Conservation (phyloP, 495 filamentous ascomycete species). For the Aspergillus ostianus region DNA sequence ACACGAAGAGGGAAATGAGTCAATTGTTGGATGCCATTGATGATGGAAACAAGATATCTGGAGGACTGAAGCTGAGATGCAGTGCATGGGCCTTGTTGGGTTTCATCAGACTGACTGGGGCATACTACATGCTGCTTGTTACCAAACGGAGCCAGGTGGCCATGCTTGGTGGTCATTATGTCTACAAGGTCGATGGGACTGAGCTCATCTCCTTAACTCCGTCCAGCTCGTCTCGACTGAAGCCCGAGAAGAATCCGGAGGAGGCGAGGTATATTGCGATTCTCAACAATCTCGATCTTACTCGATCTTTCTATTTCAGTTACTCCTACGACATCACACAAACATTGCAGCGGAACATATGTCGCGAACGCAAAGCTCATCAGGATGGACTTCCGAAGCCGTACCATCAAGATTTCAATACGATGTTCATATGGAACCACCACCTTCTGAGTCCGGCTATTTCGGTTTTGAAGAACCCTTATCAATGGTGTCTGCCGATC, state of each 20-base stretch:
- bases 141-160: conserved; percentile 95
- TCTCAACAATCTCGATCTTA: conserved; percentile 85
- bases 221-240: conserved; percentile 59
- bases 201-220: conserved; percentile 83
- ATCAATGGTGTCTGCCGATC: conserved; percentile 94
- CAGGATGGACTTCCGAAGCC: conserved; percentile 58
- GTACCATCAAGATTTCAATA: conserved; percentile 68
- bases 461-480: conserved; percentile 69
- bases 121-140: conserved; percentile 96
- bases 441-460: conserved; percentile 79
- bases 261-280: conserved; percentile 87
- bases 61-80: conserved; percentile 87
- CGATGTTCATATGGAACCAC: conserved; percentile 98
- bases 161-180: conserved; percentile 92
- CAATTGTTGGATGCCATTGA: conserved; percentile 91
- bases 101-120: conserved; percentile 91
- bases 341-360: conserved; percentile 90
- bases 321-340: conserved; percentile 96
- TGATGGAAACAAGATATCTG: conserved; percentile 87
- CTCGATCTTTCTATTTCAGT: conserved; percentile 93
- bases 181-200: conserved; percentile 95
- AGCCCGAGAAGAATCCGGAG: conserved; percentile 79
- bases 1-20: conserved; percentile 89
- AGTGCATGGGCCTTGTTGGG: conserved; percentile 92
- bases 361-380: conserved; percentile 69